Base-by-base conservation (phyloP, 371 early-diverging fungal genomes). In the Rhizopus delemar region DNA sequence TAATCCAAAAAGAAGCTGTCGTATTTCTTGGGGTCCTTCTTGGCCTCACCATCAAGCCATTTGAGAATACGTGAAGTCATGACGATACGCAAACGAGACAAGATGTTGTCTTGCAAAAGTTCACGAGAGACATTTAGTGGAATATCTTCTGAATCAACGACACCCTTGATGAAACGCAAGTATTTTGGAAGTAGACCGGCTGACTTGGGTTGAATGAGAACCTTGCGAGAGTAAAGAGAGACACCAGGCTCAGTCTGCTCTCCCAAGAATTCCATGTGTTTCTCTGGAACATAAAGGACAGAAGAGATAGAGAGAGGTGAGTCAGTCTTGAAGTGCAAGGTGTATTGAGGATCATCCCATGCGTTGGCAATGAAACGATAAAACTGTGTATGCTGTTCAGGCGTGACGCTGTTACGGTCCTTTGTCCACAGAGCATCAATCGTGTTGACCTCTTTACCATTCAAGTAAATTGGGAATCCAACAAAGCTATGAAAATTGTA, bases 101-200 rank as follows among this genome's bases (percentile, higher is more conserved):
- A 68, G 13, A 86, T 83, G 43, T 93, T 90, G 54, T 97, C 92
- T 71, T 99, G 99, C 15, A 99, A 72, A 34, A 96, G 80, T 74
- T 99, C 99, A 62, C 99, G 91, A 16, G 97, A 97, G 12, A 99
- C 92, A 65, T 97, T 98, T 62, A 99, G 78, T 4, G 99, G 98
- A 62, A 99, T 84, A 71, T 99, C 99, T 70, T 96, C 96, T 11
- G 92, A 92, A 69, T 97, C 96, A 11, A 99, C 93, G 31, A 98
- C 90, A 51, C 98, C 97, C 76, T 91, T 90, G 52, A 92, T 77
- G 53, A 92, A 92, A 12, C 89, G 84, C 54, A 91, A 75, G 82
- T 85, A 96, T 58, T 81, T 86, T 34, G 90, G 96, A 61, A 90
- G 77, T 51, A 93, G 83, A 43, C 85, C 82, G 52, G 81, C 81